Conservation (phyloP, 441 rosid species). For the Jatropha multifida region DNA sequence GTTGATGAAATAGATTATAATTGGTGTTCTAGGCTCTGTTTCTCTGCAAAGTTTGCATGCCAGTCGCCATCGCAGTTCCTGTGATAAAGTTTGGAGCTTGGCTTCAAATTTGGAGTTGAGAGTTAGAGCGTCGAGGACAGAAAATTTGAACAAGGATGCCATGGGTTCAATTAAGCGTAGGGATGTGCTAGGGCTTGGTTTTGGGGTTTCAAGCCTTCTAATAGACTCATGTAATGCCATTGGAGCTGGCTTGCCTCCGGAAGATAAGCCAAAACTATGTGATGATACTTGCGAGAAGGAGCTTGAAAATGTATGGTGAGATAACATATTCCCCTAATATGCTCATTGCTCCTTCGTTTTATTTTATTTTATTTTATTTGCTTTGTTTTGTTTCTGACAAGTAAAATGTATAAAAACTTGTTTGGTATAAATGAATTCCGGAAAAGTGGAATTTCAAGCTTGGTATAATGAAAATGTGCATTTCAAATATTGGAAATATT, state of each 20-base stretch:
- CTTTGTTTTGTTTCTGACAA: background rate
- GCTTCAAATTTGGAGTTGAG: constrained; percentile 24
- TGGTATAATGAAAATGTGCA: too few relatives aligned
- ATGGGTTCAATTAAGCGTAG: constrained; percentile 44
- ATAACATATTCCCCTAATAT: constrained; percentile 34
- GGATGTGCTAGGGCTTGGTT: constrained; percentile 50
- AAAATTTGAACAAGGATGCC: constrained; percentile 13
- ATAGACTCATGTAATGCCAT: constrained; percentile 28
- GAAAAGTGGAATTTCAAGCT: too few relatives aligned
- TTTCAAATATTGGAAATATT: too few relatives aligned
- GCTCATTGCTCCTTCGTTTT: background rate
- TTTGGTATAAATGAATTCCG: background rate
- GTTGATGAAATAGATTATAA: background rate
- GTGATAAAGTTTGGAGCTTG: constrained; percentile 29
- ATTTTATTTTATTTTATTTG: background rate
- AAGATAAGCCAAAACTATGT: constrained; percentile 72
- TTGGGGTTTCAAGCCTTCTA: constrained; percentile 48
- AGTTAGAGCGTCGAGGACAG: constrained; percentile 35
- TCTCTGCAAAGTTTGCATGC: constrained; percentile 28
- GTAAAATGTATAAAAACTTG: background rate
- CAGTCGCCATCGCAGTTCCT: constrained; percentile 23
- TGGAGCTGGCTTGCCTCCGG: constrained; percentile 84
- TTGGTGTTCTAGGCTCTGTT: constrained; percentile 36
- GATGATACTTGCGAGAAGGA: constrained; percentile 76
- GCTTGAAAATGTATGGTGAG: constrained; percentile 99